These are phyloP conservation scores for Alternaria dauci DNA, from an alignment of 2,329 filamentous ascomycete species.

Conservation along the genomic window DNA sequence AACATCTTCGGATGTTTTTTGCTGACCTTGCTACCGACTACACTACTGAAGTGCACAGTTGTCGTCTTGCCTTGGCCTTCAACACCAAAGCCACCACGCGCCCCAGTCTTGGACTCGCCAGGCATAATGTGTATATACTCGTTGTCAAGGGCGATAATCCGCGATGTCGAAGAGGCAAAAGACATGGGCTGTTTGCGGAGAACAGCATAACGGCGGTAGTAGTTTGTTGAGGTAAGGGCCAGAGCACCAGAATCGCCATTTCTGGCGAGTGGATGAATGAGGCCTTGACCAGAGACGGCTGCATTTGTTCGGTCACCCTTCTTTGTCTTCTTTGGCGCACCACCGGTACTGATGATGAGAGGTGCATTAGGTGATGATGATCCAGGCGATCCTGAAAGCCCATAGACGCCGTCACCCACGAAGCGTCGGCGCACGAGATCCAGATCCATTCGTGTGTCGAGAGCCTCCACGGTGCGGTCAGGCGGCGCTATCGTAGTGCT, in stretches of 20 bases:
- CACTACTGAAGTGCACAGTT: slow-evolving; percentile 82
- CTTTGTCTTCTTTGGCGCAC: slow-evolving; percentile 58
- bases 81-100: slow-evolving; percentile 21
- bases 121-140: slow-evolving; percentile 90
- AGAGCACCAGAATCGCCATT: slow-evolving; percentile 57
- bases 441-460: slow-evolving; percentile 77
- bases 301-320: slow-evolving; percentile 62
- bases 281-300: slow-evolving; percentile 59
- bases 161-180: slow-evolving; percentile 77
- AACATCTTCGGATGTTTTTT: slow-evolving; percentile 83
- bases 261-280: slow-evolving; percentile 70
- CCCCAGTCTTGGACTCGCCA: slow-evolving; percentile 62
- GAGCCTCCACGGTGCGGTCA: slow-evolving; percentile 80
- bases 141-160: slow-evolving; percentile 80
- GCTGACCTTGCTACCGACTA: slow-evolving; percentile 82
- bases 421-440: slow-evolving; percentile 80
- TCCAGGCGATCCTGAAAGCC: slow-evolving; percentile 73
- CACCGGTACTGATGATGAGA: slow-evolving; percentile 64
- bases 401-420: slow-evolving; percentile 75
- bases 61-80: slow-evolving; percentile 71
- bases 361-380: slow-evolving; percentile 74
- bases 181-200: slow-evolving; percentile 85
- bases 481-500: slow-evolving; percentile 78
- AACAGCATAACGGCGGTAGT: slow-evolving; percentile 79
- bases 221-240: slow-evolving; percentile 48